phyloP scores from a whole-genome alignment of 2,329 filamentous ascomycete species.

The Verticillium nubilum region DNA sequence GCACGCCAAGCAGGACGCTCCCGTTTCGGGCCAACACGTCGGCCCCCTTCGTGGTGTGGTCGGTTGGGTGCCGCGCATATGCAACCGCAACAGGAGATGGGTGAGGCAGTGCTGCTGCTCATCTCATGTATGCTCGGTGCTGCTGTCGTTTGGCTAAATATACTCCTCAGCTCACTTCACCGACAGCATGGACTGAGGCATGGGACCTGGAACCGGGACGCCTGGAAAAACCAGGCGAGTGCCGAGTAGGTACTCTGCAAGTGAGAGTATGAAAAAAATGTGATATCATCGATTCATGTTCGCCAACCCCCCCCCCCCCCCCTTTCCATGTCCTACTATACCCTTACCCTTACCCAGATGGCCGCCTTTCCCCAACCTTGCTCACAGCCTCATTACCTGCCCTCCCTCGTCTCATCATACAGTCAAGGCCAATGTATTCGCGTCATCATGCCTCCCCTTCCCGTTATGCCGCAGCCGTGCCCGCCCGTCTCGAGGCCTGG shows the following conservation, averaged over 20 bases:
- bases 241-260: no score
- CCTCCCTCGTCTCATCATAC: not conserved
- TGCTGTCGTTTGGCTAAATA: not conserved
- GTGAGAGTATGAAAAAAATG: not conserved
- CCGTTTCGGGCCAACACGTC: not conserved
- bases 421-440: not conserved
- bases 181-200: not conserved
- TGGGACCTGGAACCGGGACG: not conserved
- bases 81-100: not conserved
- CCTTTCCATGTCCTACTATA: not conserved
- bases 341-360: not conserved
- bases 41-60: not conserved
- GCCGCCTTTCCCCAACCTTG: not conserved
- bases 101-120: not conserved
- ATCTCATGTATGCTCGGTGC: no score
- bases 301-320: not conserved
- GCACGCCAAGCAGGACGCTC: not conserved
- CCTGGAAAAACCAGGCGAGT: not conserved
- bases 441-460: not conserved
- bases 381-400: not conserved
- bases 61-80: not conserved
- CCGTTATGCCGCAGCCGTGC: conserved; percentile 6
- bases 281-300: not conserved
- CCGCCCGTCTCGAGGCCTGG: conserved; percentile 10
- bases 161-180: not conserved